Percentiles rank a stretch among this genome's conserved stretches.
Evolutionary conservation across 306 rosid species (phyloP).

Genomic region (Cyclanthera cordifolia): DNA sequence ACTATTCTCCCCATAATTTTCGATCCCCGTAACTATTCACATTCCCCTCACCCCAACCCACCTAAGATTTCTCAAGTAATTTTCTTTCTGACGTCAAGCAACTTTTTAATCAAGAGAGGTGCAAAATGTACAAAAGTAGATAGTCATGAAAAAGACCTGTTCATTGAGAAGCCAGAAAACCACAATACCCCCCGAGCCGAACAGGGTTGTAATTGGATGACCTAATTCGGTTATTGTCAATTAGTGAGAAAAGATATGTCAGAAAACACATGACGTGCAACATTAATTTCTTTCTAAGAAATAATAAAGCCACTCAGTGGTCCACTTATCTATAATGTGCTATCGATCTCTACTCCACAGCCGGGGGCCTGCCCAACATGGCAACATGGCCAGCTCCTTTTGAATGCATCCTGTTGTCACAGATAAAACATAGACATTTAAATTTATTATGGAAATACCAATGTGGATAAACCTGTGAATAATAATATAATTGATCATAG

Average conservation of each 20-base stretch:
- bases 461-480: background rate
- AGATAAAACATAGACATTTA: background rate
- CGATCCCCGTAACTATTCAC: no score
- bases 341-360: constrained; percentile 13
- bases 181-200: background rate
- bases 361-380: constrained; percentile 20
- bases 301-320: constrained; percentile 8
- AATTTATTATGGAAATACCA: background rate
- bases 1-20: no score
- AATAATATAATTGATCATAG: background rate
- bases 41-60: no score
- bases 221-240: constrained; percentile 1
- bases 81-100: background rate
- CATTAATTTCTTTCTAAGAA: constrained; percentile 6
- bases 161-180: background rate
- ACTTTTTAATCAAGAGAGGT: background rate
- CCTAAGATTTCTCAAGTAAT: background rate
- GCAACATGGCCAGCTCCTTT: constrained; percentile 7
- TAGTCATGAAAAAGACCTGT: constrained; percentile 1
- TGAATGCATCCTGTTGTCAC: background rate
- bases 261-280: constrained; percentile 1
- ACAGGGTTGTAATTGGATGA: background rate
- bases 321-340: constrained; percentile 34
- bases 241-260: constrained; percentile 7
- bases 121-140: constrained; percentile 8